Evolutionary conservation across 352 stramenopile species (phyloP).

Genomic region (Phytopythium vexans): DNA sequence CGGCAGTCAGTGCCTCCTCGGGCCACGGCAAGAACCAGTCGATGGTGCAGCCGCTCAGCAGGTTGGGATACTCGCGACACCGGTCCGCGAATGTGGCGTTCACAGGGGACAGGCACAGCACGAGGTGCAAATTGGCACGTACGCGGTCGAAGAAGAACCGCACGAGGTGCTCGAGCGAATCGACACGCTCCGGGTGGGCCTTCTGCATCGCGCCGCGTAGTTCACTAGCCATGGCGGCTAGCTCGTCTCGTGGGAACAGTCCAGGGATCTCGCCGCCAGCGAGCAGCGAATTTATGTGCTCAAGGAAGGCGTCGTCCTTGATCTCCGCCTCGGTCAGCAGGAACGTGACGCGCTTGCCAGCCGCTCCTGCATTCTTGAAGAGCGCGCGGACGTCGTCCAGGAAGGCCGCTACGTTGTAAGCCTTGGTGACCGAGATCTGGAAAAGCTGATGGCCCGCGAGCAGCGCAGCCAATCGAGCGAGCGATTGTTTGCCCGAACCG

Average conservation of each 20-base stretch:
- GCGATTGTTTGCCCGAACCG: conserved; percentile 85
- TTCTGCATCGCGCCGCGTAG: conserved; percentile 72
- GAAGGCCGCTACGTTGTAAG: conserved; percentile 82
- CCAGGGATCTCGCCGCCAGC: conserved; percentile 78
- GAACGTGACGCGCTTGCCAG: conserved; percentile 79
- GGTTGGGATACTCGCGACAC: conserved; percentile 84
- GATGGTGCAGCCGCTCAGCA: conserved; percentile 86
- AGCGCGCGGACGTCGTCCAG: conserved; percentile 83
- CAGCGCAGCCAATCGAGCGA: conserved; percentile 76
- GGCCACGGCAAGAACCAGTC: conserved; percentile 92
- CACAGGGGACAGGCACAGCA: conserved; percentile 88
- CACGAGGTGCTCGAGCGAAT: conserved; percentile 82
- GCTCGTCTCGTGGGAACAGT: conserved; percentile 88
- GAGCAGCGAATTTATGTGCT: conserved; percentile 87
- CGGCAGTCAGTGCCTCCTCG: conserved; percentile 79
- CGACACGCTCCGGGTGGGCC: conserved; percentile 48
- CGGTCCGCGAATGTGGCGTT: conserved; percentile 72
- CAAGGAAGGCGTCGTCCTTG: conserved; percentile 89
- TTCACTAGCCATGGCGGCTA: conserved; percentile 82
- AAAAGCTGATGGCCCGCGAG: conserved; percentile 77
- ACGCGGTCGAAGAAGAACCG: conserved; percentile 88
- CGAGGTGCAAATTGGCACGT: conserved; percentile 76
- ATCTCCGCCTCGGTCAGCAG: conserved; percentile 88
- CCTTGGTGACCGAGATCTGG: conserved; percentile 87
- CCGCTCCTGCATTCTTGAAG: conserved; percentile 82